phyloP scores from a whole-genome alignment of 306 rosid genomes.

The Dicorynia guianensis region DNA sequence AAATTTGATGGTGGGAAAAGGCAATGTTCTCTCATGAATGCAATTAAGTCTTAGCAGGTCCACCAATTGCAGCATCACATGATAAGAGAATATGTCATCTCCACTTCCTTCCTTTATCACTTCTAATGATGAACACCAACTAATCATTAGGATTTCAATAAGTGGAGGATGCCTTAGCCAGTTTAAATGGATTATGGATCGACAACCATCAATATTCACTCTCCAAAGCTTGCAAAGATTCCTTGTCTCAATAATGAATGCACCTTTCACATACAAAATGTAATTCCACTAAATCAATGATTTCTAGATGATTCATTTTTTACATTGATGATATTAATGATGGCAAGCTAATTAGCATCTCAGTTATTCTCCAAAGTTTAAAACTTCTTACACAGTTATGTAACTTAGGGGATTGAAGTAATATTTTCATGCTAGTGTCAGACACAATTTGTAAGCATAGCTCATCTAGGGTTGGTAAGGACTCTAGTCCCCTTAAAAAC shows the following conservation, averaged over 20 bases:
- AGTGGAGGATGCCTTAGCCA: neutral
- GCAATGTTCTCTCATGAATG: neutral
- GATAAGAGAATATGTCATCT: neutral
- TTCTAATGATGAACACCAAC: neutral
- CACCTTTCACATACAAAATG: neutral
- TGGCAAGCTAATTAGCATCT: neutral
- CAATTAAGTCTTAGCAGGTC: neutral
- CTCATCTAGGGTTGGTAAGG: conserved; percentile 24
- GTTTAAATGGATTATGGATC: too few species aligned
- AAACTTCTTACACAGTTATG: neutral
- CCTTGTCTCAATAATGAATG: too few species aligned
- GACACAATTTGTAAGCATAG: neutral
- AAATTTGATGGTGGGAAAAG: neutral
- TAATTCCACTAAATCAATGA: too few species aligned
- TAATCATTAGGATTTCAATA: neutral
- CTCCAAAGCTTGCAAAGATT: neutral
- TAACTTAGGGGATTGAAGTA: neutral
- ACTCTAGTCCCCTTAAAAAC: conserved; percentile 13
- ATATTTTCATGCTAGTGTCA: neutral
- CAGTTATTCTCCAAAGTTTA: neutral
- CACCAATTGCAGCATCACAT: neutral
- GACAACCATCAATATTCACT: too few species aligned
- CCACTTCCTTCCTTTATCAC: neutral
- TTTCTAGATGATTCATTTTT: neutral
- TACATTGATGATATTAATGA: neutral